Conservation (phyloP, 192 early-diverging fungal genomes). For the Linnemannia elongata region DNA sequence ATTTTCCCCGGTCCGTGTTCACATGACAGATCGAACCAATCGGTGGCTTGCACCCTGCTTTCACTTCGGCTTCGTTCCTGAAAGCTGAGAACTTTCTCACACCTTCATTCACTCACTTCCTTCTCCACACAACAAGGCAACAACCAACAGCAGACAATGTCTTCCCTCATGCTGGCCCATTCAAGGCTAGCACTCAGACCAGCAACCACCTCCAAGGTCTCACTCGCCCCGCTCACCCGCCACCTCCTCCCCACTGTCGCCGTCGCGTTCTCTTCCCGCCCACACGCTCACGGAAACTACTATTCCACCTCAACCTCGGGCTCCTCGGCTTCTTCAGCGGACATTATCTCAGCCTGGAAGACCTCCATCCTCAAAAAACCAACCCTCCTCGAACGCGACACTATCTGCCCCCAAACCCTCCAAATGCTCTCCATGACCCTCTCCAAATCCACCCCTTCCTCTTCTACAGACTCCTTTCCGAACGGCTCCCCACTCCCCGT, state of each 20-base stretch:
- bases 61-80: background rate
- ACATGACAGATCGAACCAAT: conserved; percentile 11
- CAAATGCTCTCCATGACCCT: conserved; percentile 51
- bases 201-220: background rate
- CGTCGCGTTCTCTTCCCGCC: background rate
- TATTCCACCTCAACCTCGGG: conserved; percentile 3
- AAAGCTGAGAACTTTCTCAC: background rate
- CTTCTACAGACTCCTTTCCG: background rate
- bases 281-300: background rate
- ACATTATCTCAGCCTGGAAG: conserved; percentile 43
- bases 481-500: conserved; percentile 70
- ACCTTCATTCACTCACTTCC: background rate
- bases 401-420: conserved; percentile 38
- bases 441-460: conserved; percentile 21
- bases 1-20: conserved; percentile 1
- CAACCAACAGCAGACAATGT: background rate
- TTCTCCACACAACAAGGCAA: background rate
- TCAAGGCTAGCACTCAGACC: conserved; percentile 12
- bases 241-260: background rate
- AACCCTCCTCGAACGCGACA: conserved; percentile 43
- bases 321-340: conserved; percentile 17
- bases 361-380: conserved; percentile 33
- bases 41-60: background rate
- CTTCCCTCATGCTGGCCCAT: conserved; percentile 7
- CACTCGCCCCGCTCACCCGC: background rate